Base-by-base conservation (phyloP, 164 flowering plant genomes). In the Taxillus chinensis region DNA sequence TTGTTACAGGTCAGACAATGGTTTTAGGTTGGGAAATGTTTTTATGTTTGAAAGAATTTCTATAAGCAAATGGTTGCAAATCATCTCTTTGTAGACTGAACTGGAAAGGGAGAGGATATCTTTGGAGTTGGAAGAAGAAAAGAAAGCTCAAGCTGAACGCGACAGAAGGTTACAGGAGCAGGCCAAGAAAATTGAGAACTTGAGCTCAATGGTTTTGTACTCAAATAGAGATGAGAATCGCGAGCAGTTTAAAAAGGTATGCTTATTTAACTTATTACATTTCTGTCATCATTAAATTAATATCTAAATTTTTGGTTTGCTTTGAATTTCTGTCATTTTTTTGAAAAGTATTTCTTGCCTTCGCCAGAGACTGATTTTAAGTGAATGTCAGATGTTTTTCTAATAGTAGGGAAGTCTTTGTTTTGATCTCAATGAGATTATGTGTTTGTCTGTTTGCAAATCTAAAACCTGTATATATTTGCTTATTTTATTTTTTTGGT, bases 81-180 rank as follows among this genome's bases (percentile, higher is more conserved):
- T 11, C 49, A 59, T 65, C 9, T 38, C 43, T 43, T 13, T 68
- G 37, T 62, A 95, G 99, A 86, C 89, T 78, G 99, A 90, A 68
- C 48, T 93, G 67, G 99, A 93, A 72, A 85, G 95, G 69, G 98
- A 93, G 78, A 77, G 97, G 27, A 93, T 93, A 59, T 80, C 96
- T 67, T 72, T 89, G 79, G 99, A 90, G 76, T 71, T 95, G 78
- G 95, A 86, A 76, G 95, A 86, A 74, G 96, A 89, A 79, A 95
- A 89, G 79, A 83, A 83, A 80, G 90, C 89, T 65, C 97, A 90
- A 76, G 91, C 82, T 50, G 84, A 86, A 68, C 77, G 86, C 16
- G 97, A 95, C 59, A 83, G 68, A 74, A 82, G 77, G 74, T 71
- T 95, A 68, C 82, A 84, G 69, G 89, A 90, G 73, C 99, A 93